These are phyloP conservation scores for Corylus avellana DNA, from an alignment of 306 rosid genomes.

Conservation along the genomic window DNA sequence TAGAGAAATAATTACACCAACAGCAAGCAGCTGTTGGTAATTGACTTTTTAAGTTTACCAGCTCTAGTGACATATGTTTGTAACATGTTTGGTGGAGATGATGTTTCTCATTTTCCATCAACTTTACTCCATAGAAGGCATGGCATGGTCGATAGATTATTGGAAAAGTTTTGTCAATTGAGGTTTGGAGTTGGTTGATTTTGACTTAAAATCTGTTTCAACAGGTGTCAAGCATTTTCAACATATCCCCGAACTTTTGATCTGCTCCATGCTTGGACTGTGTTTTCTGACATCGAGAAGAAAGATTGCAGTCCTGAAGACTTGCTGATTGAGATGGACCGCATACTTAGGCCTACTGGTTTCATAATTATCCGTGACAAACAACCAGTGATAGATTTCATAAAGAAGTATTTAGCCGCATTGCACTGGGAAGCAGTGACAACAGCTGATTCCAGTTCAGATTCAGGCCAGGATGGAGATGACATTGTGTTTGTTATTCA, in stretches of 20 bases:
- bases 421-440: slow-evolving; percentile 94
- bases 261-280: slow-evolving; percentile 81
- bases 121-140: background rate
- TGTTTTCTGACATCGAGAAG: slow-evolving; percentile 76
- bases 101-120: slow-evolving; percentile 1
- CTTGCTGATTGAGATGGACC: slow-evolving; percentile 87
- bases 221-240: slow-evolving; percentile 89
- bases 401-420: slow-evolving; percentile 67
- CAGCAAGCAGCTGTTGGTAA: background rate
- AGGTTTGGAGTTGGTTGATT: slow-evolving; percentile 21
- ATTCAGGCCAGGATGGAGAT: slow-evolving; percentile 58
- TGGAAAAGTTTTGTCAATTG: slow-evolving; percentile 9
- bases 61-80: slow-evolving; percentile 10
- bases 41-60: background rate
- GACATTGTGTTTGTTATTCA: slow-evolving; percentile 66
- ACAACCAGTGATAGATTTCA: slow-evolving; percentile 59
- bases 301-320: slow-evolving; percentile 77
- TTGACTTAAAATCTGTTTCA: slow-evolving; percentile 20
- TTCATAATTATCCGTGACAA: slow-evolving; percentile 72
- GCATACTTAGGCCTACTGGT: slow-evolving; percentile 82
- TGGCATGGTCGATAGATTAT: background rate
- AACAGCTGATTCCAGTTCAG: slow-evolving; percentile 49
- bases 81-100: background rate
- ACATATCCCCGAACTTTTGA: slow-evolving; percentile 95
- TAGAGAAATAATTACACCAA: background rate